Conservation (phyloP, 2,329 filamentous ascomycete genomes). For the Lachnellula arida region DNA sequence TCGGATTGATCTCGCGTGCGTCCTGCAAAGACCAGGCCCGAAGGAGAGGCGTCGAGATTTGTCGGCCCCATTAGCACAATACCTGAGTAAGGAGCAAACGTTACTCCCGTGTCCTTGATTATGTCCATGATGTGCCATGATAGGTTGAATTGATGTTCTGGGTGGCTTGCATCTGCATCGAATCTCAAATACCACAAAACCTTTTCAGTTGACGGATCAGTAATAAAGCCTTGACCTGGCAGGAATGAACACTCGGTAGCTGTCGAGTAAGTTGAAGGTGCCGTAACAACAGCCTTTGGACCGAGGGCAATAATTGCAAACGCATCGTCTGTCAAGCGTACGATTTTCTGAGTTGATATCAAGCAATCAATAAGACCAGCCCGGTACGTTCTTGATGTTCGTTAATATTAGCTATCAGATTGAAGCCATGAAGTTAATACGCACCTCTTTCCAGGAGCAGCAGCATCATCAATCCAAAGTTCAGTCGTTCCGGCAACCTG, state of each 20-base stretch:
- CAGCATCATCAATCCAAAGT: constrained; percentile 4
- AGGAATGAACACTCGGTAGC: neutral
- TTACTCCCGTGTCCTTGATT: neutral
- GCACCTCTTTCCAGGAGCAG: neutral
- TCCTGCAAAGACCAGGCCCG: neutral
- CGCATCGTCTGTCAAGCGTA: neutral
- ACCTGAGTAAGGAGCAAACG: neutral
- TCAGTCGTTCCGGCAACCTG: neutral
- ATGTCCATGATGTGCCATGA: neutral
- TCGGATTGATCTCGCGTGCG: neutral
- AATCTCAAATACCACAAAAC: neutral
- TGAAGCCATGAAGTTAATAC: neutral
- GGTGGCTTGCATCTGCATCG: neutral
- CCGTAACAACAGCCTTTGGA: neutral
- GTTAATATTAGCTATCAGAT: neutral
- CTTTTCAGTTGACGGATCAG: neutral
- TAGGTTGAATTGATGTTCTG: neutral
- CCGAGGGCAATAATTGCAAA: neutral
- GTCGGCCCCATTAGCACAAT: neutral
- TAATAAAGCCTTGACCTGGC: neutral
- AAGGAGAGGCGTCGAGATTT: neutral
- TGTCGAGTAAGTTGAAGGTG: neutral
- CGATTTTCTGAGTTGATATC: neutral
- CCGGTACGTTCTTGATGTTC: neutral
- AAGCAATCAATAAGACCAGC: neutral